Evolutionary conservation across 2,329 filamentous ascomycete genomes (phyloP), one percentile per base, ranked within the genome.

Genomic region (Thielaviopsis euricoi): DNA sequence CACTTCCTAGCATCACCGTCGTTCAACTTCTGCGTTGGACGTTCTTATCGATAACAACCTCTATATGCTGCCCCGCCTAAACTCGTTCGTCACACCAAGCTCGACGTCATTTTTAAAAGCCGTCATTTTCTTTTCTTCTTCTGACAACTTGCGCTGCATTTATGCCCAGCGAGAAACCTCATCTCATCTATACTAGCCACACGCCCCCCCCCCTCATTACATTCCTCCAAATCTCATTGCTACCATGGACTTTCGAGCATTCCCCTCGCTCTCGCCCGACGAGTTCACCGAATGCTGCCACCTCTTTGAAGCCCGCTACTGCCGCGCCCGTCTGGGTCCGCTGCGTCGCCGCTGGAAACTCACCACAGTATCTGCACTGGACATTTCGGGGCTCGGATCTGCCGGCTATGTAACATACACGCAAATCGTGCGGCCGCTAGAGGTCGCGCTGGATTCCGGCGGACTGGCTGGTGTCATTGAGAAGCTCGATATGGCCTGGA

Each of bases 281-380:
- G 83, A 87, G 65, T 88, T 88, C 62, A 70, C 78, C 56, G 76
- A 81, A 65, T 79, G 76, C 57, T 87, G 85, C 67, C 78, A 83
- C 63, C 72, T 78, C 57, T 73, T 85, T 22, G 81, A 84, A 62
- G 72, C 75, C 43, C 74, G 68, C 61, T 85, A 84, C 67, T 74
- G 77, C 59, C 77, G 74, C 65, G 80, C 77, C 57, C 80, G 71
- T 37, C 71, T 83, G 2, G 82, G 80, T 2, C 72, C 74, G 6
- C 64, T 77, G 43, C 75, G 80, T 58, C 71, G 70, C 61, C 71
- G 72, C 59, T 82, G 80, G 76, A 79, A 76, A 64, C 70, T 83
- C 59, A 70, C 72, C 57, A 70, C 75, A 54, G 77, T 75, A 67
- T 76, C 71, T 5, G 75, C 77, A 17, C 69, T 82, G 15, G 73